Evolutionary conservation across 1,139 yeast species (phyloP), one percentile per base, ranked within the genome.

Genomic region (Tardiomyces digboiensis): DNA sequence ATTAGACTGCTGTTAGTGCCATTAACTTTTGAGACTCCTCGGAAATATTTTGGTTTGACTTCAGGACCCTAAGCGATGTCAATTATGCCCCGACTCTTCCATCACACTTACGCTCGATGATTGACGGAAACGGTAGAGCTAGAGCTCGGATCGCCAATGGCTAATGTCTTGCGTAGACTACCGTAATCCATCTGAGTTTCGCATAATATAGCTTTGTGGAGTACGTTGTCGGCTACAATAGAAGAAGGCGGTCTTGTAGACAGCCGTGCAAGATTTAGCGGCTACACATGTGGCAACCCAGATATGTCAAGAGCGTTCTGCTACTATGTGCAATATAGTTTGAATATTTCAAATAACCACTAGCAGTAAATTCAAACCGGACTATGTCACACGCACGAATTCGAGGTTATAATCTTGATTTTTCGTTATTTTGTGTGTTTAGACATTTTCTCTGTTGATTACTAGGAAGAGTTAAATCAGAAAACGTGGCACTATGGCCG

Each of bases 401-500:
- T n/a, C n/a, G n/a, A n/a, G n/a, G n/a, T n/a, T n/a, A n/a, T n/a
- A n/a, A n/a, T n/a, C n/a, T n/a, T n/a, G n/a, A n/a, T n/a, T n/a
- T n/a, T n/a, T n/a, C n/a, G n/a, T n/a, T n/a, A n/a, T n/a, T n/a
- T n/a, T n/a, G n/a, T n/a, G n/a, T n/a, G n/a, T n/a, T n/a, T n/a
- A n/a, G n/a, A n/a, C n/a, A n/a, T n/a, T n/a, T n/a, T n/a, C n/a
- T n/a, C n/a, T n/a, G n/a, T n/a, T n/a, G n/a, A n/a, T n/a, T n/a
- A n/a, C n/a, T n/a, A n/a, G n/a, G n/a, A 22, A 22, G 12, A 22
- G 12, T 22, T 22, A 12, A 22, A 12, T 22, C 26, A 22, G 26
- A 8, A 22, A 8, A 22, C 26, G 26, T 22, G 40, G 40, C 40
- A 23, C 40, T 38, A 20, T 73, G 77, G 74, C 78, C 76, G 78